Percentiles rank a stretch among this genome's conserved stretches.
Evolutionary conservation across 1,284 basidiomycete genomes (phyloP).

Genomic region (Grifola frondosa): DNA sequence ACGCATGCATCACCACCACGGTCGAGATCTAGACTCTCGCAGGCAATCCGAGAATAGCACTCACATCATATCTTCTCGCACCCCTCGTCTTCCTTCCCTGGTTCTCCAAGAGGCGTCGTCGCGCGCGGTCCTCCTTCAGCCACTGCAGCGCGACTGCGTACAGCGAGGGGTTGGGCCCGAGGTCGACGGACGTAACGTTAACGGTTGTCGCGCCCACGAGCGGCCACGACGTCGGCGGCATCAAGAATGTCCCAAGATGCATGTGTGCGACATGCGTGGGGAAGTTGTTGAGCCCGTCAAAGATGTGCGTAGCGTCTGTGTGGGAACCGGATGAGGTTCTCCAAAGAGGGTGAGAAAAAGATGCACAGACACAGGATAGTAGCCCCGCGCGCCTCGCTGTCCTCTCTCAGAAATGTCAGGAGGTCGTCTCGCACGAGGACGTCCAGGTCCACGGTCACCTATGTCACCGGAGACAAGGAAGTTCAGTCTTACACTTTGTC

Average conservation of each 20-base stretch:
- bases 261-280: constrained; percentile 91
- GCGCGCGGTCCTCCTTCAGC: constrained; percentile 79
- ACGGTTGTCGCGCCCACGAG: constrained; percentile 24
- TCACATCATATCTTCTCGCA: constrained; percentile 60
- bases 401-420: constrained; percentile 82
- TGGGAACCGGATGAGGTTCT: background rate
- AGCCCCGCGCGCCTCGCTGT: constrained; percentile 79
- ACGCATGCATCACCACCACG: constrained; percentile 3
- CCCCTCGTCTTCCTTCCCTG: constrained; percentile 67
- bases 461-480: constrained; percentile 1
- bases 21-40: too few relatives aligned
- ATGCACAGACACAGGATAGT: constrained; percentile 82
- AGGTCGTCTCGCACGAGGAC: constrained; percentile 93
- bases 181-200: constrained; percentile 13
- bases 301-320: constrained; percentile 92
- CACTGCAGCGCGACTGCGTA: constrained; percentile 80
- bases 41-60: constrained; percentile 21
- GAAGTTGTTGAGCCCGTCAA: constrained; percentile 84
- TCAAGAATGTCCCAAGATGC: constrained; percentile 75
- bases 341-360: background rate
- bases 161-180: constrained; percentile 44
- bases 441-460: constrained; percentile 98
- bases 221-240: constrained; percentile 70
- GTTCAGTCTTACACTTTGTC: too few relatives aligned
- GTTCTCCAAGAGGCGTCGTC: constrained; percentile 59